A percentile compares a stretch with the other conserved stretches of the same genome.
phyloP scores from a whole-genome alignment of 2,329 filamentous ascomycete genomes.

The Arachnomyces sp. region DNA sequence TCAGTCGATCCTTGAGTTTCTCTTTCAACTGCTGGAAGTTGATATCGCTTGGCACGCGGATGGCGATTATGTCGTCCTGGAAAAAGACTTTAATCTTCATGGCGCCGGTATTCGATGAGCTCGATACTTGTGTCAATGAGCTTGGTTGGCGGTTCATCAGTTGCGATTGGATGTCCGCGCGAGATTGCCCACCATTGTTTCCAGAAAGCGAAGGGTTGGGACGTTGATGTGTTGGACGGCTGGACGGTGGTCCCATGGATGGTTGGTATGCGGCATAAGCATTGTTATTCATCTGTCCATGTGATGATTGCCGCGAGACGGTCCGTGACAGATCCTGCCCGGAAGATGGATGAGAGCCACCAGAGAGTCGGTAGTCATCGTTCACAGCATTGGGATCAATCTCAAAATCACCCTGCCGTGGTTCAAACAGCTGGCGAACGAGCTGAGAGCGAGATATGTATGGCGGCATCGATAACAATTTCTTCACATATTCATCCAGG shows the following conservation, averaged over 20 bases:
- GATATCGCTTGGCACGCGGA: constrained; percentile 78
- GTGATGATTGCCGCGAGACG: constrained; percentile 58
- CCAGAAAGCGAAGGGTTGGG: constrained; percentile 26
- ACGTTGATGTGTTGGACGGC: constrained; percentile 34
- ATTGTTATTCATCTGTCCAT: constrained; percentile 55
- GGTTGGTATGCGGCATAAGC: constrained; percentile 47
- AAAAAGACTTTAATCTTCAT: constrained; percentile 96
- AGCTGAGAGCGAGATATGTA: constrained; percentile 80
- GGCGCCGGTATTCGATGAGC: constrained; percentile 37
- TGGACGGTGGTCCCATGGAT: constrained; percentile 30
- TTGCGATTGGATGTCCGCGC: constrained; percentile 25
- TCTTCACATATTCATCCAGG: constrained; percentile 91
- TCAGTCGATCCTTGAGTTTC: constrained; percentile 77
- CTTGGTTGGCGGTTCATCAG: constrained; percentile 44
- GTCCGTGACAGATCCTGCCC: constrained; percentile 54
- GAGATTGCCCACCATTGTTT: constrained; percentile 31
- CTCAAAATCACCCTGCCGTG: constrained; percentile 85
- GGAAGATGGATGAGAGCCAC: constrained; percentile 60
- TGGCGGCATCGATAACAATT: constrained; percentile 70
- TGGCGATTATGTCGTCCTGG: constrained; percentile 83
- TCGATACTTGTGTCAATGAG: constrained; percentile 44
- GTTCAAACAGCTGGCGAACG: constrained; percentile 85
- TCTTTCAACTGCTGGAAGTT: constrained; percentile 69
- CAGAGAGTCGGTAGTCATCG: constrained; percentile 69
- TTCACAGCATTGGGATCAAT: constrained; percentile 59